A percentile compares a stretch with the other conserved stretches of the same genome.
Conservation (phyloP, 805 yeast species). For the Candida vartiovaarae region DNA sequence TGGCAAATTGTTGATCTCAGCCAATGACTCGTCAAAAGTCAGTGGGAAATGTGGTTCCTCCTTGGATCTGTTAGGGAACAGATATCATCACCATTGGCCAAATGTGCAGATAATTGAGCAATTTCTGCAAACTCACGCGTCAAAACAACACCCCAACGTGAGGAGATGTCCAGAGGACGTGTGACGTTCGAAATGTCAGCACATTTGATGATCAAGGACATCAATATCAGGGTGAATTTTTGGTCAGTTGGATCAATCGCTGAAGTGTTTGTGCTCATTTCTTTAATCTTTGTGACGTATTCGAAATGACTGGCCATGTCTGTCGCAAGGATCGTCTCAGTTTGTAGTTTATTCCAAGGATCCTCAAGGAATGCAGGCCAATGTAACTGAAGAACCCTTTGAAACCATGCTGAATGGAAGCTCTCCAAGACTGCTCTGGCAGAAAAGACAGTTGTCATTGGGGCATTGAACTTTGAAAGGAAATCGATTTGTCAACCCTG, state of each 20-base stretch:
- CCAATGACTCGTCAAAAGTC: conserved; percentile 37
- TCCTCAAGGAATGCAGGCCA: conserved; percentile 35
- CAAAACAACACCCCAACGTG: conserved; percentile 83
- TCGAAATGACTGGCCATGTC: conserved; percentile 89
- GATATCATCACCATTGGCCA: conserved; percentile 21
- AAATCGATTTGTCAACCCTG: conserved; percentile 88
- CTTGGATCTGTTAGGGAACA: conserved; percentile 13
- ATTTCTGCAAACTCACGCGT: conserved; percentile 73
- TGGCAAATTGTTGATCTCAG: conserved; percentile 43
- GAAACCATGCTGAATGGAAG: conserved; percentile 68
- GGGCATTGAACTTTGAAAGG: conserved; percentile 50
- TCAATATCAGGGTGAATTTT: conserved; percentile 37
- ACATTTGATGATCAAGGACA: conserved; percentile 75
- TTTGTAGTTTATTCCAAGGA: conserved; percentile 23
- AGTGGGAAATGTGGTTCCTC: conserved; percentile 27
- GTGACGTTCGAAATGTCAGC: conserved; percentile 95
- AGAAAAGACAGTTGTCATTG: conserved; percentile 54
- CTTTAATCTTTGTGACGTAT: conserved; percentile 50
- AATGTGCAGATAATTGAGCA: conserved; percentile 38
- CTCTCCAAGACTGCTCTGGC: conserved; percentile 73
- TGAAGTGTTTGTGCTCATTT: conserved; percentile 20
- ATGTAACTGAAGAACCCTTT: conserved; percentile 40
- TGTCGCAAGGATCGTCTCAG: conserved; percentile 63
- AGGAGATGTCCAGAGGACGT: conserved; percentile 65
- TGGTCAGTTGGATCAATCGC: conserved; percentile 3